Conservation (phyloP, 257 asterid species). For the Datura wrightii region DNA sequence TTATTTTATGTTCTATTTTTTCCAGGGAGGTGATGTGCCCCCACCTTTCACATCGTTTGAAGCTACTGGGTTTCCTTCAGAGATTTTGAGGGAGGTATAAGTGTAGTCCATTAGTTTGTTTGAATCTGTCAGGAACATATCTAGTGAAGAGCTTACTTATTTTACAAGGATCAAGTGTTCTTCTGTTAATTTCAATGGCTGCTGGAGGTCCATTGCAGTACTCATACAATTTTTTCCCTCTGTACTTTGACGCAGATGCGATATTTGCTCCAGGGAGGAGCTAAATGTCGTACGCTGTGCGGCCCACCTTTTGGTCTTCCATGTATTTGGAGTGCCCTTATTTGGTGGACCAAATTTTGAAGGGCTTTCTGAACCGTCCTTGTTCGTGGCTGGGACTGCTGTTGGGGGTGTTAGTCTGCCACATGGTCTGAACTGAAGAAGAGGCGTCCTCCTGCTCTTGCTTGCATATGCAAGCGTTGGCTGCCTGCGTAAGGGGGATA, state of each 20-base stretch:
- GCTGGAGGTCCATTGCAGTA: slow-evolving; percentile 53
- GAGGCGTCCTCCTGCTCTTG: slow-evolving; percentile 82
- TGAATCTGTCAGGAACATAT: neutral
- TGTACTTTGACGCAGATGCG: slow-evolving; percentile 95
- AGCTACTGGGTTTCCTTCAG: slow-evolving; percentile 81
- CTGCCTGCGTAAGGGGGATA: slow-evolving; percentile 66
- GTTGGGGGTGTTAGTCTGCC: slow-evolving; percentile 78
- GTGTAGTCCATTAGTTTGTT: slow-evolving; percentile 34
- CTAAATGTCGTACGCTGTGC: slow-evolving; percentile 95
- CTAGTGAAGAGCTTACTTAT: slow-evolving; percentile 11
- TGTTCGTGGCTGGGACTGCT: slow-evolving; percentile 75
- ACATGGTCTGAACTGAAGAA: slow-evolving; percentile 76
- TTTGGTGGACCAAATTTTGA: slow-evolving; percentile 75
- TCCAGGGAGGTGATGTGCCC: slow-evolving; percentile 87
- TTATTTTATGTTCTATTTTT: slow-evolving; percentile 19
- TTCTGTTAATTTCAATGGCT: slow-evolving; percentile 44
- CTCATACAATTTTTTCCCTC: slow-evolving; percentile 53
- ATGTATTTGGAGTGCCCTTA: slow-evolving; percentile 80
- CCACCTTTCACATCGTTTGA: slow-evolving; percentile 78
- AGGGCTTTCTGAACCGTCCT: slow-evolving; percentile 86
- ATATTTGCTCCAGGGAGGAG: slow-evolving; percentile 99
- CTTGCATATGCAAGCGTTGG: slow-evolving; percentile 78
- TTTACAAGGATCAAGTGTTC: neutral
- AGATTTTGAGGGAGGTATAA: slow-evolving; percentile 88
- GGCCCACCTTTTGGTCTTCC: slow-evolving; percentile 67